These are phyloP conservation scores for Cyberlindnera euphorbiiphila DNA, from an alignment of 805 yeast genomes.

Conservation along the genomic window DNA sequence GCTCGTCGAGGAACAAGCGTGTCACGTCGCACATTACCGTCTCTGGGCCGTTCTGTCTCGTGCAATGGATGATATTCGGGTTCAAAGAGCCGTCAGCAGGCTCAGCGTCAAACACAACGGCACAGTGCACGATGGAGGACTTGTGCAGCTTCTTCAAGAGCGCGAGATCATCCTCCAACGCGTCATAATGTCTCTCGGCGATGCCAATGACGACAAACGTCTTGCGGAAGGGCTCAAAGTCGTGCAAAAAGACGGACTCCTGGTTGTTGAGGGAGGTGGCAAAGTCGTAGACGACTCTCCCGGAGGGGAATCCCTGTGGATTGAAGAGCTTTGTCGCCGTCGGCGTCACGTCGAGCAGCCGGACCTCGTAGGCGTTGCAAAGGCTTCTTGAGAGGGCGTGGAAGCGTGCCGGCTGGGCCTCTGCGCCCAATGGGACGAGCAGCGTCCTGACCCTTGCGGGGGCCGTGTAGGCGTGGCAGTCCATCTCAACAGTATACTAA, in stretches of 20 bases:
- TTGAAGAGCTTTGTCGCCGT: slow-evolving; percentile 58
- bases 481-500: slow-evolving; percentile 24
- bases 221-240: slow-evolving; percentile 86
- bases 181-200: slow-evolving; percentile 18
- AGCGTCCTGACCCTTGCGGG: slow-evolving; percentile 67
- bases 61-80: slow-evolving; percentile 6
- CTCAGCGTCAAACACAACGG: slow-evolving; percentile 44
- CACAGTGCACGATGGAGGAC: slow-evolving; percentile 49
- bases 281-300: slow-evolving; percentile 62
- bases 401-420: slow-evolving; percentile 37
- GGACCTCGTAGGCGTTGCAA: slow-evolving; percentile 51
- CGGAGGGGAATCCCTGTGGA: slow-evolving; percentile 83
- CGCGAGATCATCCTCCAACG: slow-evolving; percentile 29
- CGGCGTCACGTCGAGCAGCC: slow-evolving; percentile 74
- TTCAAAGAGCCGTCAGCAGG: background rate
- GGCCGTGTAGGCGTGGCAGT: slow-evolving; percentile 46
- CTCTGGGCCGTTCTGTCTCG: slow-evolving; percentile 37
- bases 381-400: slow-evolving; percentile 40
- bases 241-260: slow-evolving; percentile 68
- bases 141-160: slow-evolving; percentile 46
- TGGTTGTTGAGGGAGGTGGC: slow-evolving; percentile 42
- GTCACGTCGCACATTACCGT: slow-evolving; percentile 73
- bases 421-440: slow-evolving; percentile 65
- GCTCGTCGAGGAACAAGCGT: slow-evolving; percentile 53
- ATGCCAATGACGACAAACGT: slow-evolving; percentile 60